Percentiles rank a stretch among this genome's conserved stretches.
Conservation (phyloP, 176 grass and related monocot genomes). For the barley (Hordeum vulgare) region DNA sequence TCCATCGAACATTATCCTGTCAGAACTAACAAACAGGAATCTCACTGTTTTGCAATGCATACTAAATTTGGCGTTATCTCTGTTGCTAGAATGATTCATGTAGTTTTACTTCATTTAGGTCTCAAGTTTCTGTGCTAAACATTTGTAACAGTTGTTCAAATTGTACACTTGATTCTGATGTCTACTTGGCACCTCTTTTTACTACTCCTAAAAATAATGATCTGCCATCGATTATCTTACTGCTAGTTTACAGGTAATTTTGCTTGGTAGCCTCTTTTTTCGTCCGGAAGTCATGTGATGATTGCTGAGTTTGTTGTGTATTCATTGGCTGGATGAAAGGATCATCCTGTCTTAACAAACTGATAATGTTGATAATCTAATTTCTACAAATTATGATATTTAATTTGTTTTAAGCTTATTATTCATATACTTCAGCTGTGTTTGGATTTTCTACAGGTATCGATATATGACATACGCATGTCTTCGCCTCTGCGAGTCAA, state of each 20-base stretch:
- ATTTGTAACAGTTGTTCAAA: not conserved
- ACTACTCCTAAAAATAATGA: not conserved
- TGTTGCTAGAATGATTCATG: not conserved
- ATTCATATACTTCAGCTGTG: not conserved
- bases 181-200: not conserved
- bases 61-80: not conserved
- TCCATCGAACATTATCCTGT: not conserved
- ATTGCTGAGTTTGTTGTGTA: not conserved
- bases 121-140: not conserved
- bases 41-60: constrained; percentile 2
- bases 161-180: not conserved
- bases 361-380: not conserved
- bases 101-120: not conserved
- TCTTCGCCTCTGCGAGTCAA: constrained; percentile 81
- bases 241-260: not conserved
- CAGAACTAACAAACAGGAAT: not conserved
- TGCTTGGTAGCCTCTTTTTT: not conserved
- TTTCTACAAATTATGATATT: not conserved
- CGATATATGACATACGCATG: constrained; percentile 89
- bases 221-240: not conserved
- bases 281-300: not conserved
- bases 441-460: constrained; percentile 54
- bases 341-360: not conserved
- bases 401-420: not conserved
- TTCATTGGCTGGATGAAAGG: not conserved